These are phyloP conservation scores for Salicornia ramosissima DNA, from an alignment of 148 eudicot genomes.

Conservation along the genomic window DNA sequence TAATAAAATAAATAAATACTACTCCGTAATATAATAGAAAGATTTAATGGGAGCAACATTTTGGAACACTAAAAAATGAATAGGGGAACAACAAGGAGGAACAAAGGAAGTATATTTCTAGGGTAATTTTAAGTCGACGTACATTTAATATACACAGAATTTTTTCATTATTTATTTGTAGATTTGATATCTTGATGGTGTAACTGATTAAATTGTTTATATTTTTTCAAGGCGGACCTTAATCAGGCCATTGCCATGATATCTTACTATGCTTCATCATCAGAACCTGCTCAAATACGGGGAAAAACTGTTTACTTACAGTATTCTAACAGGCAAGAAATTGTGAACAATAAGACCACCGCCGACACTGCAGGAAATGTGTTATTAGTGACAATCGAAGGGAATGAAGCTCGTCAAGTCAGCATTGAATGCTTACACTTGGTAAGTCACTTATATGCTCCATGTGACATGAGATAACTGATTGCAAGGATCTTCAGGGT, in stretches of 20 bases:
- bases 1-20: too few species aligned
- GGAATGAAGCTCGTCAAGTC: slow-evolving; percentile 94
- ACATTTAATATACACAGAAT: too few species aligned
- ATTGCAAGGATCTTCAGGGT: slow-evolving; percentile 34
- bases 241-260: slow-evolving; percentile 99
- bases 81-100: too few species aligned
- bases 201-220: slow-evolving; percentile 10
- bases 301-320: slow-evolving; percentile 97
- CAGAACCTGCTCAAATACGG: slow-evolving; percentile 97
- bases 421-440: slow-evolving; percentile 94
- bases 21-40: too few species aligned
- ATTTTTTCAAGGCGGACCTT: slow-evolving; percentile 61
- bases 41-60: too few species aligned
- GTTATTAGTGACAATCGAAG: slow-evolving; percentile 92
- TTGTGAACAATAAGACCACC: slow-evolving; percentile 95
- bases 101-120: too few species aligned
- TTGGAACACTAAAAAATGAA: too few species aligned
- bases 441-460: slow-evolving; percentile 55
- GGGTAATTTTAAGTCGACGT: too few species aligned
- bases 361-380: slow-evolving; percentile 97
- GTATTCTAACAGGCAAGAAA: slow-evolving; percentile 96
- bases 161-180: too few species aligned
- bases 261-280: slow-evolving; percentile 94
- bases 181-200: slow-evolving; percentile 1
- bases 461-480: slow-evolving; percentile 28